Conservation (phyloP, 768 basidiomycete species). For the Candolleomyces eurysporus region DNA sequence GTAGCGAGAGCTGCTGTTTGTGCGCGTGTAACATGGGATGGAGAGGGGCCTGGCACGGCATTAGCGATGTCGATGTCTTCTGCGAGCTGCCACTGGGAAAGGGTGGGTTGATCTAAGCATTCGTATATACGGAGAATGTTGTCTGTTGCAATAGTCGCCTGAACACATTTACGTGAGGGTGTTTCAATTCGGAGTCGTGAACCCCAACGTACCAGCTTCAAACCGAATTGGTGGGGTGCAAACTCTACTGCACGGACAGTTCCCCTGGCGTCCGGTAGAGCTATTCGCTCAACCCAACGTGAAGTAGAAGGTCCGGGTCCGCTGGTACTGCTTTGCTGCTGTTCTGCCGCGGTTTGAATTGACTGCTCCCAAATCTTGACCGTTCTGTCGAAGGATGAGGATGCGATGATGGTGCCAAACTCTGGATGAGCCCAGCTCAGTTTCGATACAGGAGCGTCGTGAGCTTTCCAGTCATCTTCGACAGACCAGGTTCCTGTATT, state of each 20-base stretch:
- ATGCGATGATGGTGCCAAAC: slow-evolving; percentile 85
- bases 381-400: slow-evolving; percentile 85
- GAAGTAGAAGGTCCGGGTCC: slow-evolving; percentile 32
- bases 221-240: slow-evolving; percentile 80
- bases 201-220: slow-evolving; percentile 68
- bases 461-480: slow-evolving; percentile 97
- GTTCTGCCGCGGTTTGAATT: slow-evolving; percentile 25
- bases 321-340: slow-evolving; percentile 23
- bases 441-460: slow-evolving; percentile 85
- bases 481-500: slow-evolving; percentile 68
- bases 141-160: slow-evolving; percentile 91
- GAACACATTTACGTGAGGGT: not conserved
- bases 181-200: not conserved
- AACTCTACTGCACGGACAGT: slow-evolving; percentile 87
- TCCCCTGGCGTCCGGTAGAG: slow-evolving; percentile 80
- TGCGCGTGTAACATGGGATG: slow-evolving; percentile 38
- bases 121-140: slow-evolving; percentile 88
- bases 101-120: slow-evolving; percentile 73
- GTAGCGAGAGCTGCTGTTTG: slow-evolving; percentile 66
- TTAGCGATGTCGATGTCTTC: slow-evolving; percentile 75
- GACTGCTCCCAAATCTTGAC: slow-evolving; percentile 91
- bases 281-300: slow-evolving; percentile 73
- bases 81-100: slow-evolving; percentile 70
- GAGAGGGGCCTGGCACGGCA: slow-evolving; percentile 46
- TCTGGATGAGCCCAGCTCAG: slow-evolving; percentile 92